Evolutionary conservation across 148 eudicot genomes (phyloP).

Genomic region (Euryodendron excelsum): DNA sequence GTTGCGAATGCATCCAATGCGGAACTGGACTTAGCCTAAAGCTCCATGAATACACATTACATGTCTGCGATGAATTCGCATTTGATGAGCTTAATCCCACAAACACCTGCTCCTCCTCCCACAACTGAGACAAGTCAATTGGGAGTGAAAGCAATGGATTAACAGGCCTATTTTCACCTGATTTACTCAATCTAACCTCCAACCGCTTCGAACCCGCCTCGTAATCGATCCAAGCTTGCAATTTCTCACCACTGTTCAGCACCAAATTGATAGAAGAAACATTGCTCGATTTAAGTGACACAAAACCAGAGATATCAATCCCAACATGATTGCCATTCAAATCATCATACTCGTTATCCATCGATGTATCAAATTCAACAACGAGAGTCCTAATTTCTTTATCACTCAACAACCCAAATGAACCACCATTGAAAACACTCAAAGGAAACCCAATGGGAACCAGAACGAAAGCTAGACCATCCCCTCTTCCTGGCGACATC

Average conservation of each 20-base stretch:
- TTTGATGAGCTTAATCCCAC: constrained; percentile 62
- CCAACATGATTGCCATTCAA: constrained; percentile 61
- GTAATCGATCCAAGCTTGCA: constrained; percentile 86
- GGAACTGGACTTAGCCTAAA: constrained; percentile 53
- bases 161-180: constrained; percentile 40
- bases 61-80: constrained; percentile 52
- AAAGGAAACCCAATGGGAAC: constrained; percentile 42
- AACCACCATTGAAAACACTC: constrained; percentile 44
- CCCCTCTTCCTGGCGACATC: constrained; percentile 48
- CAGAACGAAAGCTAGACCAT: constrained; percentile 63
- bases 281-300: constrained; percentile 55
- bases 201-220: constrained; percentile 61
- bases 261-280: constrained; percentile 42
- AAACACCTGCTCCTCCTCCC: constrained; percentile 38
- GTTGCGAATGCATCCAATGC: constrained; percentile 77
- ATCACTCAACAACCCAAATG: constrained; percentile 47
- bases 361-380: constrained; percentile 64
- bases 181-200: constrained; percentile 55
- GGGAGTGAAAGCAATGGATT: constrained; percentile 51
- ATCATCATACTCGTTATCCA: constrained; percentile 51
- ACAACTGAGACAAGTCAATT: constrained; percentile 54
- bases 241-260: constrained; percentile 49
- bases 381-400: constrained; percentile 39
- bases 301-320: constrained; percentile 40
- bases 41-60: constrained; percentile 66